These are phyloP conservation scores for Monosporascus sp. DNA, from an alignment of 2,329 filamentous ascomycete genomes.

Conservation along the genomic window DNA sequence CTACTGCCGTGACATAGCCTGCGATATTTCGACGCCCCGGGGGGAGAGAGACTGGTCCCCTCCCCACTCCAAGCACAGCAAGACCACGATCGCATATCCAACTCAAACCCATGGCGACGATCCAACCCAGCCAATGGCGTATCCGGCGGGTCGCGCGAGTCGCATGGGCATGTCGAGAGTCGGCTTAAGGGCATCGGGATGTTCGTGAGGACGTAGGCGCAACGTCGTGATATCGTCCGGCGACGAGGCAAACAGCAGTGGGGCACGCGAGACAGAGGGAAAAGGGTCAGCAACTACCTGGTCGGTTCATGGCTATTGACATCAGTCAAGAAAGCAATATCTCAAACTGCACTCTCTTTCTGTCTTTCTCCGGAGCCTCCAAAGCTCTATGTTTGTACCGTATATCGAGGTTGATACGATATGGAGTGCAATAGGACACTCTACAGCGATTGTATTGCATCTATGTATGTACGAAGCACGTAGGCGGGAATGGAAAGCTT, in stretches of 20 bases:
- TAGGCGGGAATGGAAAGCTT: background rate
- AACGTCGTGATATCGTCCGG: conserved; percentile 15
- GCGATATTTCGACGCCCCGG: background rate
- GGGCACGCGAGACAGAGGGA: conserved; percentile 22
- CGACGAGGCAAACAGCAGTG: conserved; percentile 21
- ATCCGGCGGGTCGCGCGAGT: conserved; percentile 4
- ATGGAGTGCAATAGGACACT: background rate
- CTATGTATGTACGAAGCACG: background rate
- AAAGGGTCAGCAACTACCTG: conserved; percentile 42
- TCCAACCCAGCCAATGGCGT: conserved; percentile 4
- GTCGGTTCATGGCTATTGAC: conserved; percentile 49
- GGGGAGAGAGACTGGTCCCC: no score
- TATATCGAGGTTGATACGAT: background rate
- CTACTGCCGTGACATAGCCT: background rate
- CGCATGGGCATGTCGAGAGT: conserved; percentile 5
- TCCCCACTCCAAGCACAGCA: background rate
- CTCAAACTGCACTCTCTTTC: conserved; percentile 1
- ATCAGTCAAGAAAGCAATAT: conserved; percentile 6
- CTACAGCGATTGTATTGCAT: background rate
- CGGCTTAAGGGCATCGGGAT: conserved; percentile 7
- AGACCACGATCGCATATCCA: background rate
- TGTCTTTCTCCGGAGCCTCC: background rate
- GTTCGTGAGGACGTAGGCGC: conserved; percentile 10
- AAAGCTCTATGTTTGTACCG: background rate
- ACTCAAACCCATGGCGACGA: conserved; percentile 1